Evolutionary conservation across 352 stramenopile species (phyloP).

Genomic region (Phytophthora pseudosyringae): DNA sequence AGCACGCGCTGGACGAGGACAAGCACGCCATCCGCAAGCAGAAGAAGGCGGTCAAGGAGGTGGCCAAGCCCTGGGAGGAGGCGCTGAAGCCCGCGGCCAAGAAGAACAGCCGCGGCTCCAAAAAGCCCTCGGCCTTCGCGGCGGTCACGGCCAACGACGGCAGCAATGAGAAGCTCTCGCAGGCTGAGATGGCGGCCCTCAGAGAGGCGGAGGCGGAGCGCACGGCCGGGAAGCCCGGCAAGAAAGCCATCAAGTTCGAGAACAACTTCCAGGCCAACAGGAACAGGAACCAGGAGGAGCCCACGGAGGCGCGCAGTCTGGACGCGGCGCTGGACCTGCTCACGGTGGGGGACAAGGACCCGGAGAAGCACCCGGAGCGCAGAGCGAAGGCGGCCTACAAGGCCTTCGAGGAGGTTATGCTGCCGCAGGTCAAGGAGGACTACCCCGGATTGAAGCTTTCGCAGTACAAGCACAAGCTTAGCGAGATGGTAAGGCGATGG

Average conservation of each 20-base stretch:
- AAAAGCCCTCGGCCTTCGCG: constrained; percentile 37
- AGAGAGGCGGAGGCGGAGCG: constrained; percentile 52
- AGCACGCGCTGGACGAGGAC: constrained; percentile 64
- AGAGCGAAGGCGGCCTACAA: constrained; percentile 82
- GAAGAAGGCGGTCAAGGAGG: constrained; percentile 72
- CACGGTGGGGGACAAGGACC: constrained; percentile 52
- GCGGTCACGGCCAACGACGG: constrained; percentile 24
- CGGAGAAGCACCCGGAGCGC: constrained; percentile 70
- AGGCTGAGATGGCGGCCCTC: constrained; percentile 53
- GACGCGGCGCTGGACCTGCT: constrained; percentile 73
- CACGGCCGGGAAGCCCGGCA: constrained; percentile 45
- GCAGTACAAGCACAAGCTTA: constrained; percentile 85
- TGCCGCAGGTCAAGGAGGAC: constrained; percentile 73
- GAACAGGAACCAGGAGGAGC: constrained; percentile 53
- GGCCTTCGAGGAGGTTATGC: constrained; percentile 77
- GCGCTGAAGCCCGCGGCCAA: constrained; percentile 64
- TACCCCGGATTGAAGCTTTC: constrained; percentile 80
- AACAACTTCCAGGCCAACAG: constrained; percentile 59
- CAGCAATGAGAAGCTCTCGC: constrained; percentile 57
- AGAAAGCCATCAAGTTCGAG: constrained; percentile 75
- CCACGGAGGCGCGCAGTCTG: constrained; percentile 64
- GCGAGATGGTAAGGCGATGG: constrained; percentile 61
- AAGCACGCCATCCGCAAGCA: constrained; percentile 72
- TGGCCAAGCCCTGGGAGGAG: constrained; percentile 72
- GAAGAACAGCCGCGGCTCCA: constrained; percentile 72